Percentiles rank a stretch among this genome's conserved stretches.
These are phyloP conservation scores for Blastomyces parvus DNA, from an alignment of 2,329 filamentous ascomycete species.

Conservation along the genomic window DNA sequence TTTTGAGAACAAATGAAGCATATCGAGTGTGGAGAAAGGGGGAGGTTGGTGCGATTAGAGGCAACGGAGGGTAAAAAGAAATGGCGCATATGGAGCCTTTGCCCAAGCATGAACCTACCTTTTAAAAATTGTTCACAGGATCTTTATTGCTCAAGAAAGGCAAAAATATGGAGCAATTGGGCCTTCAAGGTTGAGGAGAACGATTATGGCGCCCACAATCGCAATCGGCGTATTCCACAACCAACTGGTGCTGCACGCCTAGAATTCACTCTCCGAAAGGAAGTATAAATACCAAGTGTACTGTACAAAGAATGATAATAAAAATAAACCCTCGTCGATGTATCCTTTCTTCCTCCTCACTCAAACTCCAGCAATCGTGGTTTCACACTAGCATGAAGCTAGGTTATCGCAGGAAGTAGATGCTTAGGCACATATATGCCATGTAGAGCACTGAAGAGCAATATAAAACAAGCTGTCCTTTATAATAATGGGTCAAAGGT, in stretches of 20 bases:
- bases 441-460: background rate
- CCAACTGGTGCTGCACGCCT: background rate
- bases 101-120: background rate
- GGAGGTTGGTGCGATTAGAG: background rate
- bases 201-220: background rate
- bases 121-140: background rate
- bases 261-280: background rate
- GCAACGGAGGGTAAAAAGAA: background rate
- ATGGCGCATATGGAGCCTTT: background rate
- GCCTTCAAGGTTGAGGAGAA: background rate
- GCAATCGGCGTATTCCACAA: background rate
- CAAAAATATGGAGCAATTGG: background rate
- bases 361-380: background rate
- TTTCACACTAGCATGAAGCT: background rate
- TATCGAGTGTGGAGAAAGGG: background rate
- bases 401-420: background rate
- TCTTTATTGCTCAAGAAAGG: background rate
- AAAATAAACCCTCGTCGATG: background rate
- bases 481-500: background rate
- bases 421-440: background rate
- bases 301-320: background rate
- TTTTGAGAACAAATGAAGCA: conserved; percentile 1
- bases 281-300: background rate
- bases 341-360: background rate
- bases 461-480: background rate